Conservation (phyloP, 2,329 filamentous ascomycete genomes). For the Fusarium secorum region DNA sequence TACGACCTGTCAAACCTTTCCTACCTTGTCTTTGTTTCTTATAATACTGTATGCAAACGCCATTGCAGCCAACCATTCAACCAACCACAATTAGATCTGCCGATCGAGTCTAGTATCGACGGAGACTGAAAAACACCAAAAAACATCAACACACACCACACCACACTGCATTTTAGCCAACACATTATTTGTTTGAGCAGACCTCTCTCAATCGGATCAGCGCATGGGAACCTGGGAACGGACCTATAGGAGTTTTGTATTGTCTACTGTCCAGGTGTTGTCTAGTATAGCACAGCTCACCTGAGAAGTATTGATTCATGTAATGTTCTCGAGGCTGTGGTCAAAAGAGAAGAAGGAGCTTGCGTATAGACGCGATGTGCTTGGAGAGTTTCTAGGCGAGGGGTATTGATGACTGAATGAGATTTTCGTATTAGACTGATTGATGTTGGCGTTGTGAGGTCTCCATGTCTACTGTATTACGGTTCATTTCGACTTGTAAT, state of each 20-base stretch:
- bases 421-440: conserved; percentile 30
- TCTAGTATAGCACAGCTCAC: conserved; percentile 12
- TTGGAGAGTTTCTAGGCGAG: conserved; percentile 23
- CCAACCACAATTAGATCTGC: conserved; percentile 21
- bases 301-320: conserved; percentile 19
- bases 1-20: conserved; percentile 34
- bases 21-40: conserved; percentile 22
- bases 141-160: conserved; percentile 25
- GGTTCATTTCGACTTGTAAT: neutral
- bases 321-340: conserved; percentile 36
- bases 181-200: conserved; percentile 25
- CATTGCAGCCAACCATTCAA: neutral
- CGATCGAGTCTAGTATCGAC: conserved; percentile 6
- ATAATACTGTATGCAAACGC: conserved; percentile 25
- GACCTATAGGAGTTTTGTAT: conserved; percentile 35
- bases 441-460: neutral
- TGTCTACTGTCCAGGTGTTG: conserved; percentile 22
- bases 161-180: conserved; percentile 15
- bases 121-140: conserved; percentile 27
- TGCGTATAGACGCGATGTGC: conserved; percentile 36
- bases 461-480: neutral
- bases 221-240: conserved; percentile 24
- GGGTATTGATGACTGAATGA: conserved; percentile 43
- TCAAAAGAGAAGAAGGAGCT: conserved; percentile 19
- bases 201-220: conserved; percentile 26